phyloP scores from a whole-genome alignment of 768 basidiomycete species.

The Boletus speciosus region DNA sequence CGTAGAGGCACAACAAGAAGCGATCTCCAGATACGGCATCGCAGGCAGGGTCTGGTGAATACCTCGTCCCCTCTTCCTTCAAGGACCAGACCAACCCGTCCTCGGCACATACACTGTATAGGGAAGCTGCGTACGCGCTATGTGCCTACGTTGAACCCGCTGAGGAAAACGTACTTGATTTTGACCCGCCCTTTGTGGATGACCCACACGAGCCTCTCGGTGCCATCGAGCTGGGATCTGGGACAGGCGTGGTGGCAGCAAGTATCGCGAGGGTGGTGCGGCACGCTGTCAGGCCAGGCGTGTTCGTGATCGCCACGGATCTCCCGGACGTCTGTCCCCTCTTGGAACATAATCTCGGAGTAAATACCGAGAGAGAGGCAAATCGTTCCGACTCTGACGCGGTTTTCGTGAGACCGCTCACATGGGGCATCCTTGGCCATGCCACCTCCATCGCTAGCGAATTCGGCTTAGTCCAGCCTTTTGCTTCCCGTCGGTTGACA shows the following conservation, averaged over 20 bases:
- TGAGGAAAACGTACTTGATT: slow-evolving; percentile 32
- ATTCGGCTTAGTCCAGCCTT: slow-evolving; percentile 21
- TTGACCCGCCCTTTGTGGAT: slow-evolving; percentile 51
- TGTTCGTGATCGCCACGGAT: slow-evolving; percentile 59
- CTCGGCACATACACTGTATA: slow-evolving; percentile 26
- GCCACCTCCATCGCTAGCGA: slow-evolving; percentile 39
- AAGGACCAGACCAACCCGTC: slow-evolving; percentile 1
- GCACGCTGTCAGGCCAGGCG: background rate
- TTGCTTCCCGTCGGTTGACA: slow-evolving; percentile 35
- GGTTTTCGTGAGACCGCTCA: slow-evolving; percentile 51
- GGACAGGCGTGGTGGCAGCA: slow-evolving; percentile 61
- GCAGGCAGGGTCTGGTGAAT: slow-evolving; percentile 81
- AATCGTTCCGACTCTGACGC: slow-evolving; percentile 15
- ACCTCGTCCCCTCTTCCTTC: slow-evolving; percentile 13
- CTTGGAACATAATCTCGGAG: slow-evolving; percentile 39
- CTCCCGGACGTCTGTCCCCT: slow-evolving; percentile 67
- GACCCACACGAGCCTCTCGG: slow-evolving; percentile 21
- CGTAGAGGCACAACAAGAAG: slow-evolving; percentile 43
- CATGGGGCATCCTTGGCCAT: slow-evolving; percentile 64
- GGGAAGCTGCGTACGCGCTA: slow-evolving; percentile 73
- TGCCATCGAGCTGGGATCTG: slow-evolving; percentile 77
- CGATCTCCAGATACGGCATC: slow-evolving; percentile 74
- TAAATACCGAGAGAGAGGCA: background rate
- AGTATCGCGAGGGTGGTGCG: slow-evolving; percentile 44
- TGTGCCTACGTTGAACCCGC: slow-evolving; percentile 49